Percentiles rank a stretch among this genome's conserved stretches.
phyloP scores from a whole-genome alignment of 2,329 filamentous ascomycete species.

The Chrysoporthe cubensis region DNA sequence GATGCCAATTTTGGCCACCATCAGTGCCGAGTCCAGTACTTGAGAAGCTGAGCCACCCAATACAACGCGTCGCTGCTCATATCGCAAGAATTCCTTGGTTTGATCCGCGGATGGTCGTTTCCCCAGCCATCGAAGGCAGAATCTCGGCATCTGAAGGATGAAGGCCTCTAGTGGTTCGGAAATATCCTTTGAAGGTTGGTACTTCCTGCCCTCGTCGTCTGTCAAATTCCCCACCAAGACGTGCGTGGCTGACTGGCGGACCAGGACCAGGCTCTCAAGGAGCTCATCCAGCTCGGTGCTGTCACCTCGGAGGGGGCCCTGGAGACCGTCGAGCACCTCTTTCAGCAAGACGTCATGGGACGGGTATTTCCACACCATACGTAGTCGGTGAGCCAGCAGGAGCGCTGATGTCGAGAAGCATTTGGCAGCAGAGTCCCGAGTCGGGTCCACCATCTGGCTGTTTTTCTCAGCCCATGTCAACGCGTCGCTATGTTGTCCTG shows the following conservation, averaged over 20 bases:
- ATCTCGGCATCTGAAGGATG: slow-evolving; percentile 62
- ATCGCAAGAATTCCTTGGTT: slow-evolving; percentile 62
- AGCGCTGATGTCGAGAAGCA: slow-evolving; percentile 59
- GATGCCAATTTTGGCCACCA: slow-evolving; percentile 58
- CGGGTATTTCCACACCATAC: slow-evolving; percentile 43
- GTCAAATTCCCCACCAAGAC: slow-evolving; percentile 42
- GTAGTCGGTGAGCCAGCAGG: slow-evolving; percentile 58
- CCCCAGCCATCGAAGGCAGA: slow-evolving; percentile 65
- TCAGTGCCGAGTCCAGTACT: slow-evolving; percentile 63
- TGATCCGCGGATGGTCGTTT: slow-evolving; percentile 55
- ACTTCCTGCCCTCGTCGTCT: slow-evolving; percentile 23
- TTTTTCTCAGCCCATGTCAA: slow-evolving; percentile 58
- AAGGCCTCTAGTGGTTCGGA: slow-evolving; percentile 56
- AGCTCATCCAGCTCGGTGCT: slow-evolving; percentile 64
- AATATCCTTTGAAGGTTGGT: slow-evolving; percentile 30
- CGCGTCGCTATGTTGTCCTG: slow-evolving; percentile 55
- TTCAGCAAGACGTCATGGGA: slow-evolving; percentile 48
- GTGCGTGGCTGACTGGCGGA: slow-evolving; percentile 58
- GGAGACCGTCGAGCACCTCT: slow-evolving; percentile 58
- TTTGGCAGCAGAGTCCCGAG: slow-evolving; percentile 51
- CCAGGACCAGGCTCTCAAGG: slow-evolving; percentile 57
- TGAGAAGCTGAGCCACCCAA: slow-evolving; percentile 57
- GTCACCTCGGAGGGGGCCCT: slow-evolving; percentile 63
- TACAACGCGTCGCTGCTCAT: slow-evolving; percentile 62
- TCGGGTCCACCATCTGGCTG: slow-evolving; percentile 41